Base-by-base conservation (phyloP, 495 filamentous ascomycete species). In the Apiosordaria backusii region DNA sequence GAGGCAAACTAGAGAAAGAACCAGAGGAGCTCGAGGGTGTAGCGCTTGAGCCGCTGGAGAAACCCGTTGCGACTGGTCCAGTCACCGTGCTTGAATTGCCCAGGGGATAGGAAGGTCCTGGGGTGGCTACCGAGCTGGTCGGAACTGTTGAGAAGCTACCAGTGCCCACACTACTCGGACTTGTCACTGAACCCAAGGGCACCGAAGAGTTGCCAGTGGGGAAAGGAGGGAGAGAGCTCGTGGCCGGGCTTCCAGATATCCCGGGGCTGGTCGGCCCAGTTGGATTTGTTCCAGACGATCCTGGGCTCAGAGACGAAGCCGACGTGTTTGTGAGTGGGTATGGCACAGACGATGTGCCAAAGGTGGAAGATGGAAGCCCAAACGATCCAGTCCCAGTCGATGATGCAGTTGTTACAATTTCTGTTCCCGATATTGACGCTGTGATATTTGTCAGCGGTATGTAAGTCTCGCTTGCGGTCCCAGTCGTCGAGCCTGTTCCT, bases 381-480 rank as follows among this genome's bases (percentile, higher is more conserved):
- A 27, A 59, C 22, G 24, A 5, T 59, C 23, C 23, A 13, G 22
- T 25, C 7, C 23, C 26, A 9, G 9, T 25, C 4, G 16, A 23
- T 60, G 57, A n/a, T 25, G 26, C 19, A 6, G 22, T 60, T 27
- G 57, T 60, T 4, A 60, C 26, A 60, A 60, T 60, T 16, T 25
- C 22, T 10, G 26, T 60, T 23, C 27, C 60, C 16, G 64, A 40
- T 21, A 27, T 24, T 25, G 40, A 54, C 19, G 53, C 26, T 19
- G 63, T 65, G 54, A 53, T 66, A 15, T 63, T 65, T 25, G 69
- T 26, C 13, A 45, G 18, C 18, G 65, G 57, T 9, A 65, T 63
- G 25, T 61, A 61, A 45, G 35, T 45, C 35, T 45, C 35, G 23
- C 53, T 29, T 24, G 68, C 27, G 4, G 19, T 59, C 40, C 50